phyloP scores from a whole-genome alignment of 225 moss, liverwort and hornwort species.

The Polytrichum formosum region DNA sequence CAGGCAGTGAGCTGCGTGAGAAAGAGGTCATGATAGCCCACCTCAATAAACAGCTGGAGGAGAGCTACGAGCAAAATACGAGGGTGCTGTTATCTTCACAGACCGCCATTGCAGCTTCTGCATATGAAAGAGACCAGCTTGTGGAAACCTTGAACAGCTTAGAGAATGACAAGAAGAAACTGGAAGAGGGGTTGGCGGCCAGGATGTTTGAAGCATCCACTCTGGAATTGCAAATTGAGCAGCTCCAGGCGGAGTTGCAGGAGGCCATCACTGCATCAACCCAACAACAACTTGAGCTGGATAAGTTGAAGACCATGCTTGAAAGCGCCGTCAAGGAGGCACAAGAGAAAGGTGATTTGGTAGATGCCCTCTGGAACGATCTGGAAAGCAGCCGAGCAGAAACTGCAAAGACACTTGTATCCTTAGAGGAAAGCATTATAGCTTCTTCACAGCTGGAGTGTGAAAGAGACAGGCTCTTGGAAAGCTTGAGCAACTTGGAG shows the following conservation, averaged over 20 bases:
- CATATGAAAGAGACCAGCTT: background rate
- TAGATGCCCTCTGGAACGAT: slow-evolving; percentile 9
- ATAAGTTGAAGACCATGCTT: slow-evolving; percentile 36
- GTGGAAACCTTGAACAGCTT: background rate
- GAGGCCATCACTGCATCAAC: background rate
- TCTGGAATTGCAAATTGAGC: background rate
- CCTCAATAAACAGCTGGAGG: slow-evolving; percentile 16
- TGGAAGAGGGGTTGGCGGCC: background rate
- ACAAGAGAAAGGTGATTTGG: slow-evolving; percentile 16
- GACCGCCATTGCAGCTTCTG: slow-evolving; percentile 6
- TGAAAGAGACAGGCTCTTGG: background rate
- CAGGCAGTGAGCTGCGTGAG: slow-evolving; percentile 27
- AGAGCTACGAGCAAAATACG: slow-evolving; percentile 3
- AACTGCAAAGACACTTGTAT: slow-evolving; percentile 13
- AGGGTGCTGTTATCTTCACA: slow-evolving; percentile 22
- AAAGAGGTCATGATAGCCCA: slow-evolving; percentile 21
- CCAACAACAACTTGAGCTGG: slow-evolving; percentile 1
- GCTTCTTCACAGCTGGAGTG: background rate
- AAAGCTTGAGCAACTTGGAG: background rate
- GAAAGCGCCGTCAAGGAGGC: slow-evolving; percentile 29
- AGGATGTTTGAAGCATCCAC: background rate
- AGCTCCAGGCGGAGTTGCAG: background rate
- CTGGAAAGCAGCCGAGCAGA: slow-evolving; percentile 13
- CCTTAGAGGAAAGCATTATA: slow-evolving; percentile 16
- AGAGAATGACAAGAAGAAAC: background rate